Evolutionary conservation across 495 filamentous ascomycete genomes (phyloP), one percentile per base, ranked within the genome.

Genomic region (Penicillium manginii): DNA sequence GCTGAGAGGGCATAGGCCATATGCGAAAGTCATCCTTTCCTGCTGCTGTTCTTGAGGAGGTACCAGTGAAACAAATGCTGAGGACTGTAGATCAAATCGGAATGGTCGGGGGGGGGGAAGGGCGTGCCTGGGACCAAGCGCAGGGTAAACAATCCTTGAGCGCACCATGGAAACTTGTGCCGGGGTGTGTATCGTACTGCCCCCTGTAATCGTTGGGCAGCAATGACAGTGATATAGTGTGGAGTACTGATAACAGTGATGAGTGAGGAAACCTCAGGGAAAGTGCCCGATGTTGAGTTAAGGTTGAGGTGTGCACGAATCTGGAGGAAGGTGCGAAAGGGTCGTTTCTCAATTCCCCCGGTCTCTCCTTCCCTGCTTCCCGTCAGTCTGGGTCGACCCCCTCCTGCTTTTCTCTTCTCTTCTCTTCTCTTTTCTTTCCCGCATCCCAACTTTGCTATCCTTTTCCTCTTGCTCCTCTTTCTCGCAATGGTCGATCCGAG

Each of bases 361-460:
- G 56, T 66, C 45, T 56, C 54, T 54, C 56, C 59, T 63, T 73
- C 62, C 65, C 52, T 54, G 54, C 59, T 63, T 73, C 62, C 65
- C 64, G 58, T 32, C 26, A 50, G 48, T 50, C 39, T 59, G 61
- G 61, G 48, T 58, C 60, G 18, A 42, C 47, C 46, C 58, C 59
- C 54, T 63, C 32, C 59, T 43, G 40, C 17, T 19, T 18, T 18
- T n/a, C 4, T 43, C n/a, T 10, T 19, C n/a, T 3, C n/a, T n/a
- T 9, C 17, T 43, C 40, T 43, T 43, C 40, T 9, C 17, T 43
- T 18, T 19, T n/a, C 8, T 17, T 11, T 5, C 14, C 9, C 35
- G 4, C 15, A 37, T 37, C 35, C 15, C 35, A 14, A n/a, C 35
- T 3, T 12, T 37, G 35, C 0, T 10, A n/a, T n/a, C 35, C 9